Evolutionary conservation across 768 basidiomycete genomes (phyloP), one percentile per base, ranked within the genome.

Genomic region (Rhodotorula kratochvilovae): DNA sequence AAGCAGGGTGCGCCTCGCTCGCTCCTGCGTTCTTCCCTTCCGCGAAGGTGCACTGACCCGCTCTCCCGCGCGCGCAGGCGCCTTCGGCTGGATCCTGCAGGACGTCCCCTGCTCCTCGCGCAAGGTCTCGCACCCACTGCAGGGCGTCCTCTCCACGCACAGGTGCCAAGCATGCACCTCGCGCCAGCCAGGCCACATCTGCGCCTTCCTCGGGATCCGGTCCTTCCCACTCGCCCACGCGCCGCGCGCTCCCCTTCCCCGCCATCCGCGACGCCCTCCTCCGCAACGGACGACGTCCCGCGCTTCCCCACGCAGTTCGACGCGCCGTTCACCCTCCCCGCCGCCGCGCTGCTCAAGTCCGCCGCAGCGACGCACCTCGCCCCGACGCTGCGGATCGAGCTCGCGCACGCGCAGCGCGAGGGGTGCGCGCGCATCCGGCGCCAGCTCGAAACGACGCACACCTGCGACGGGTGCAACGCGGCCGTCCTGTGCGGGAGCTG

Each of bases 391-490:
- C 16, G 17, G 3, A 13, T 11, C 19, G 72, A 73, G 46, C 46
- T 66, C 60, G 61, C 25, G 4, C 73, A 74, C 60, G 73, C 73
- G 17, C 11, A 11, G 0, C 65, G 5, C 5, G 42, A 42, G 8
- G 6, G 5, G 2, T 29, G 27, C 5, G 58, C 36, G 0, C 58
- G 42, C 39, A 8, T 45, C 11, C 58, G 39, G 1, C 60, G 43
- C 23, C 56, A 60, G 27, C 55, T 73, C 43, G 62, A 31, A 11
- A 19, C 48, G 0, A 39, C 57, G 23, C 39, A 21, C 51, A 67
- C 57, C 27, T 73, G 72, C 68, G 72, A 73, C 53, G 57, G 50
- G 17, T 73, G 72, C 46, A 56, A 59, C 10, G 51, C 58, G 12
- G 23, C 58, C 27, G 50, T 73, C 15, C 39, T 67, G 0, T 55